Conservation (phyloP, 2,329 filamentous ascomycete species). For the Nigrospora oryzae region DNA sequence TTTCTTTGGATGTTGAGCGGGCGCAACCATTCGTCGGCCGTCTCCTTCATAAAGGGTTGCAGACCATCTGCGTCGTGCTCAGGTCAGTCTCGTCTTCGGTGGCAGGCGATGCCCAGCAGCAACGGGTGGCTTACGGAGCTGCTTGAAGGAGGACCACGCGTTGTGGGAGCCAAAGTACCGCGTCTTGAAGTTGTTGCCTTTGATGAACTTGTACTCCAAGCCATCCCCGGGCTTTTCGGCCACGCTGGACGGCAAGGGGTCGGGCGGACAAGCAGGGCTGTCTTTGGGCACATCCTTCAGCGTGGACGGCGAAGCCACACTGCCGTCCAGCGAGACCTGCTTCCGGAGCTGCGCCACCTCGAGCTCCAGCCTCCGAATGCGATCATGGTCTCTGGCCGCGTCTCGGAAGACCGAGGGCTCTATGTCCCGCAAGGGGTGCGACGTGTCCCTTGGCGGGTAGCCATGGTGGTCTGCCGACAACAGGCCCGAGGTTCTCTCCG, state of each 20-base stretch:
- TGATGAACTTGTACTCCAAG: slow-evolving; percentile 46
- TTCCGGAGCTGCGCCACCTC: slow-evolving; percentile 51
- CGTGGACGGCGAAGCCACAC: slow-evolving; percentile 36
- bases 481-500: not conserved
- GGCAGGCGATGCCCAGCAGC: not conserved
- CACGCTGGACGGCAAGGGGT: slow-evolving; percentile 24
- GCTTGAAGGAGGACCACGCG: slow-evolving; percentile 50
- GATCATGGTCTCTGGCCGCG: slow-evolving; percentile 41
- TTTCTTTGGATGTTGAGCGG: slow-evolving; percentile 49
- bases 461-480: not conserved
- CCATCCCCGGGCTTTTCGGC: slow-evolving; percentile 20
- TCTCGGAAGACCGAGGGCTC: slow-evolving; percentile 27
- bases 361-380: slow-evolving; percentile 50
- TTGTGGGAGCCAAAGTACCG: slow-evolving; percentile 54
- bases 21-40: slow-evolving; percentile 51
- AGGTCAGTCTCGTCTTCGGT: not conserved
- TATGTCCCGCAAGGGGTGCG: slow-evolving; percentile 22
- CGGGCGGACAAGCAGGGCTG: slow-evolving; percentile 23
- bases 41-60: slow-evolving; percentile 54
- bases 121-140: slow-evolving; percentile 22
- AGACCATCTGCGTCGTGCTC: slow-evolving; percentile 37
- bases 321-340: slow-evolving; percentile 39
- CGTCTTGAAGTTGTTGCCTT: slow-evolving; percentile 50
- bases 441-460: not conserved
- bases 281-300: slow-evolving; percentile 32